Conservation (phyloP, 2,329 filamentous ascomycete species). For the Pseudogymnoascus sp. region DNA sequence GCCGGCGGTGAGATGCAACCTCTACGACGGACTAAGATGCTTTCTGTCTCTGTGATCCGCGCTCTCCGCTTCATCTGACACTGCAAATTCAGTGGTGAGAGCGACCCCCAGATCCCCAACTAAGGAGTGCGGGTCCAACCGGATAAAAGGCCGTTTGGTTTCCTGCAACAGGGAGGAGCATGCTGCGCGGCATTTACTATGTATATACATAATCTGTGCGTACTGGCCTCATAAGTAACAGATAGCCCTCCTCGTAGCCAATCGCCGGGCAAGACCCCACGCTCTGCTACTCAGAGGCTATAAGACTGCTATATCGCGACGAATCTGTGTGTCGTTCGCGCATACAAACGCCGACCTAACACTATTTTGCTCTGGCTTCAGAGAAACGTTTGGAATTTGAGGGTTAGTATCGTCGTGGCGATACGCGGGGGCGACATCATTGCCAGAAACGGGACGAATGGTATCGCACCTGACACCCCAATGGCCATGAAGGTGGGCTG, state of each 20-base stretch:
- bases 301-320: slow-evolving; percentile 1
- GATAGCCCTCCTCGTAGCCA: background rate
- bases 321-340: background rate
- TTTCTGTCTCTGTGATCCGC: background rate
- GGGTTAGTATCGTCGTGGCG: background rate
- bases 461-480: background rate
- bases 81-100: background rate
- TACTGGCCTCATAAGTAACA: background rate
- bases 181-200: background rate
- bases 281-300: background rate
- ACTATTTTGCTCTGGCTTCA: background rate
- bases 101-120: background rate
- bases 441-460: background rate
- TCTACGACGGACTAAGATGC: background rate
- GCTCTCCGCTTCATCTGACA: background rate
- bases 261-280: background rate
- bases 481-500: background rate
- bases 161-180: background rate
- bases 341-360: slow-evolving; percentile 1
- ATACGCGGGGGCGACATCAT: background rate
- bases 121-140: slow-evolving; percentile 3
- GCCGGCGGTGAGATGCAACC: slow-evolving; percentile 1
- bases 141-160: slow-evolving; percentile 1
- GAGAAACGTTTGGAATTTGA: background rate
- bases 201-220: background rate